Base-by-base conservation (phyloP, 129 eudicot species). In the Tanacetum coccineum region DNA sequence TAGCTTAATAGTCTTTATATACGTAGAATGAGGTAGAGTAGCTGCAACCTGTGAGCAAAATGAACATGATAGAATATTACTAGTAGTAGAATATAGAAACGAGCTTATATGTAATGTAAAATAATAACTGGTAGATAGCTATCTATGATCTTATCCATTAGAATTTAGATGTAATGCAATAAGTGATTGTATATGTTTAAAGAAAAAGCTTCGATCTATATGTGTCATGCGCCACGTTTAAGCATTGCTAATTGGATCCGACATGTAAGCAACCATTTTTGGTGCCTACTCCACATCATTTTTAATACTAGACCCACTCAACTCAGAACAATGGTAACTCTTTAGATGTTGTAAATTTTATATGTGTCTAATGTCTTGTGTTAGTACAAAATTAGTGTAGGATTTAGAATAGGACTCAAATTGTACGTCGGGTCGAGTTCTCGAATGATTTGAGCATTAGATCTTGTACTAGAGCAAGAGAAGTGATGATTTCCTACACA, bases 221-320 rank as follows among this genome's bases (percentile, higher is more conserved):
- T 54, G 64, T 20, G 54, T 36, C 42, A 39, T 63, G 64, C 26
- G 62, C 26, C 40, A 57, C 11, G 36, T 68, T 68, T 68, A 67
- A 68, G 63, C 64, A 62, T 70, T 6, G 21, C 32, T 32, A 52
- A 70, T 74, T 74, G 81, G 70, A 67, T 75, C 79, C 74, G 81
- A 82, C 76, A 76, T 77, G 71, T 73, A 67, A 67, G 80, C 77
- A 69, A 67, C 80, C 65, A 49, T 59, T 12, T 62, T 62, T 56
- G 75, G 84, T 76, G 81, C 75, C 65, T 39, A 46, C 76, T 76
- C 81, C 80, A 66, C 72, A 51, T 40, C 32, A 62, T 12, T 28
- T 47, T 52, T 66, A 13, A 53, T 21, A 15, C 32, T 17, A 17
- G 3, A 15, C 17, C 18, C n/a, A 12, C n/a, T 49, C 6, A 49